Percentiles rank a stretch among this genome's conserved stretches.
Evolutionary conservation across 1,284 basidiomycete genomes (phyloP).

Genomic region (Veloboletus limbatus): DNA sequence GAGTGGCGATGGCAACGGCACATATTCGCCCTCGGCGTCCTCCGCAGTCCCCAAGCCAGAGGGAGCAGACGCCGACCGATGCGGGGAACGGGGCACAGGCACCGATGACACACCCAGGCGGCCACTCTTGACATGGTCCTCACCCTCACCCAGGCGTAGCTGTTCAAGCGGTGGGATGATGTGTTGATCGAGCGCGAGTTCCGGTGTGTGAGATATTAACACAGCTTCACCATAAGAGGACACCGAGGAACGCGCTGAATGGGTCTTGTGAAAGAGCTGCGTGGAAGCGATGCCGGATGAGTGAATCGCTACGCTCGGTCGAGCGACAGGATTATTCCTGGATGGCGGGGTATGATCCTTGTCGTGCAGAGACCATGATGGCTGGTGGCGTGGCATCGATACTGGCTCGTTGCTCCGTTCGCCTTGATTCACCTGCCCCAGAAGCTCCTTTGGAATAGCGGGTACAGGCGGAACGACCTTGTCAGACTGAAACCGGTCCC

Average conservation of each 20-base stretch:
- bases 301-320: slow-evolving; percentile 44
- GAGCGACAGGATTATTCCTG: slow-evolving; percentile 13
- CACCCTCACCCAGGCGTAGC: slow-evolving; percentile 31
- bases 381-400: neutral
- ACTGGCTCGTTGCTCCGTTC: slow-evolving; percentile 22
- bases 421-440: slow-evolving; percentile 10
- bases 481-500: slow-evolving; percentile 49
- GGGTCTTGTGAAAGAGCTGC: slow-evolving; percentile 46
- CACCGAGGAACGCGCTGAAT: slow-evolving; percentile 51
- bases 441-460: slow-evolving; percentile 47
- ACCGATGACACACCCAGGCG: neutral
- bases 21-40: slow-evolving; percentile 6
- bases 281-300: slow-evolving; percentile 55
- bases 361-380: slow-evolving; percentile 6
- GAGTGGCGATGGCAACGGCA: slow-evolving; percentile 10
- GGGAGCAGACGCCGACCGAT: slow-evolving; percentile 21
- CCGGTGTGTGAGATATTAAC: slow-evolving; percentile 38
- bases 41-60: slow-evolving; percentile 5
- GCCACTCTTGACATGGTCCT: slow-evolving; percentile 11
- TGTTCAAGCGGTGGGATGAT: slow-evolving; percentile 55
- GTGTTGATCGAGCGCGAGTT: slow-evolving; percentile 35
- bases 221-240: slow-evolving; percentile 52
- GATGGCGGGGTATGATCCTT: slow-evolving; percentile 2
- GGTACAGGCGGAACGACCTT: slow-evolving; percentile 57
- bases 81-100: slow-evolving; percentile 13